Evolutionary conservation across 768 basidiomycete genomes (phyloP).

Genomic region (Imleria badia): DNA sequence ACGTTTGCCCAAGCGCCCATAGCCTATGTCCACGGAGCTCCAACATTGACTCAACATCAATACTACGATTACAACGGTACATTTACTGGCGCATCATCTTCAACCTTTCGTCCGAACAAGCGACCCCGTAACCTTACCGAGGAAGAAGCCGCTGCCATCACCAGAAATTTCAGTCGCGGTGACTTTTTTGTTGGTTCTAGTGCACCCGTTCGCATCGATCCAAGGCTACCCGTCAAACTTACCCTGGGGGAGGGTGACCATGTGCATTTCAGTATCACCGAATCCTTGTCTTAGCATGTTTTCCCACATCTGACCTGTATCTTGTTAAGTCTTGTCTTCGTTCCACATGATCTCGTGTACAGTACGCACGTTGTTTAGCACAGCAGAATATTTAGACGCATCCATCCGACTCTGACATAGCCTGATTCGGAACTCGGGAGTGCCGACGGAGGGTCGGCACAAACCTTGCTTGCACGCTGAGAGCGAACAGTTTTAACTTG

Average conservation of each 20-base stretch:
- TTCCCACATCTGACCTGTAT: conserved; percentile 17
- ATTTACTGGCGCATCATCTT: conserved; percentile 67
- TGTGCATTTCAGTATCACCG: conserved; percentile 65
- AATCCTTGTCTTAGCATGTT: conserved; percentile 41
- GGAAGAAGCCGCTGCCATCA: conserved; percentile 81
- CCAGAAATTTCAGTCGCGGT: conserved; percentile 75
- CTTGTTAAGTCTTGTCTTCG: conserved; percentile 11
- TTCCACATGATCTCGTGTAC: conserved; percentile 21
- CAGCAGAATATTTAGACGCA: conserved; percentile 8
- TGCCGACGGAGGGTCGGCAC: too few relatives aligned
- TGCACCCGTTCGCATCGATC: conserved; percentile 81
- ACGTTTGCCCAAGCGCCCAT: conserved; percentile 39
- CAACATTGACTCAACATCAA: conserved; percentile 54
- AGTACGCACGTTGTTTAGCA: conserved; percentile 11
- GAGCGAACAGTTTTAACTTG: too few relatives aligned
- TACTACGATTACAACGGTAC: conserved; percentile 79
- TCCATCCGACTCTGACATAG: not conserved
- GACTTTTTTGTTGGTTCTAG: conserved; percentile 82
- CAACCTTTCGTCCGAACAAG: conserved; percentile 78
- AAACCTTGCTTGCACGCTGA: too few relatives aligned
- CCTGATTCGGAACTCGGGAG: not conserved
- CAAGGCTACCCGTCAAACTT: conserved; percentile 73
- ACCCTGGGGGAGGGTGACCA: conserved; percentile 82
- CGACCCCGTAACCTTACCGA: conserved; percentile 79
- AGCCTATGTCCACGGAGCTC: conserved; percentile 38